Percentiles rank a stretch among this genome's conserved stretches.
phyloP scores from a whole-genome alignment of 306 rosid species.

The Comarum palustre region DNA sequence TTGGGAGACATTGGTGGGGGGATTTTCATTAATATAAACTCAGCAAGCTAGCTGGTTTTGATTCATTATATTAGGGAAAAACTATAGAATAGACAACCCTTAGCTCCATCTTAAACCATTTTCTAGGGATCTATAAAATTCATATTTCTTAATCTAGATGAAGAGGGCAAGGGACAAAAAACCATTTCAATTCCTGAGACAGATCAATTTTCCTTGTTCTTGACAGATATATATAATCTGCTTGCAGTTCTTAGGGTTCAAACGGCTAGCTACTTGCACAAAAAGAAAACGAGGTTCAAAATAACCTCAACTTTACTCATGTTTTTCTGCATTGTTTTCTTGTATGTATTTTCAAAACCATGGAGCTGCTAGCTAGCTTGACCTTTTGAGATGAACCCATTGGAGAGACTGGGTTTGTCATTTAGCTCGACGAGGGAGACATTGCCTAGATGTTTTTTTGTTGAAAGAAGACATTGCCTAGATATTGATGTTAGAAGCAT shows the following conservation, averaged over 20 bases:
- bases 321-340: slow-evolving; percentile 21
- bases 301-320: slow-evolving; percentile 11
- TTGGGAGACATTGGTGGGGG: slow-evolving; percentile 32
- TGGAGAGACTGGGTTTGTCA: slow-evolving; percentile 50
- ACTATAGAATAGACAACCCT: slow-evolving; percentile 23
- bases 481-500: slow-evolving; percentile 43
- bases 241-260: slow-evolving; percentile 17
- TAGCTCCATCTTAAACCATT: slow-evolving; percentile 35
- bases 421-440: slow-evolving; percentile 42
- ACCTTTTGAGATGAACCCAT: slow-evolving; percentile 29
- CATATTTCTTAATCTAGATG: slow-evolving; percentile 5
- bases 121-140: slow-evolving; percentile 36
- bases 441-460: slow-evolving; percentile 41
- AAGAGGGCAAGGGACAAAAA: slow-evolving; percentile 19
- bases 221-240: background rate
- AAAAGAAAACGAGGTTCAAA: slow-evolving; percentile 12
- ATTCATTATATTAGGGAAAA: background rate
- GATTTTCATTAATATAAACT: background rate
- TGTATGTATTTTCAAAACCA: slow-evolving; percentile 5
- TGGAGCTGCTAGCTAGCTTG: slow-evolving; percentile 6
- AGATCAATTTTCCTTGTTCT: slow-evolving; percentile 6
- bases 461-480: slow-evolving; percentile 49
- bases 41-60: background rate
- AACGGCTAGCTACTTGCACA: slow-evolving; percentile 16
- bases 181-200: slow-evolving; percentile 20